Evolutionary conservation across 176 grass and related monocot species (phyloP).

Genomic region (Aegilops bicornis): DNA sequence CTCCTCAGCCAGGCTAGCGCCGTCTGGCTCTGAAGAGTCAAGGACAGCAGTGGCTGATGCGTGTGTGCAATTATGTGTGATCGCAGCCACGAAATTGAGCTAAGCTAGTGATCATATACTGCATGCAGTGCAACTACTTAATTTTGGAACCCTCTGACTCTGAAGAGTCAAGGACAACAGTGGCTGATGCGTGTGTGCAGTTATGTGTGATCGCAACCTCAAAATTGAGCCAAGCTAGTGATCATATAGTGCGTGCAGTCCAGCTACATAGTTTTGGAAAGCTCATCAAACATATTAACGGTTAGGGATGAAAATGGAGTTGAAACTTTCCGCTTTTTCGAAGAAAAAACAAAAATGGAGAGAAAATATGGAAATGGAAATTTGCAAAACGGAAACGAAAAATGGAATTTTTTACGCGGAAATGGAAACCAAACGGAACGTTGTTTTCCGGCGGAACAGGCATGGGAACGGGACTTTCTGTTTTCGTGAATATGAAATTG

Average conservation of each 20-base stretch:
- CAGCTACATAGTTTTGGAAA: background rate
- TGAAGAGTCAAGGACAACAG: background rate
- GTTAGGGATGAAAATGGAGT: background rate
- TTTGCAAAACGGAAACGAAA: no score
- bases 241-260: background rate
- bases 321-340: background rate
- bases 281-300: background rate
- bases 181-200: background rate
- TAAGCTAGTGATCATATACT: background rate
- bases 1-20: conserved; percentile 58
- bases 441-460: no score
- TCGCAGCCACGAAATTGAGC: background rate
- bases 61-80: no score
- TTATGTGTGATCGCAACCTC: no score
- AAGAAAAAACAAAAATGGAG: no score
- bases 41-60: no score
- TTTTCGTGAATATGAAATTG: no score
- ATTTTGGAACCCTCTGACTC: background rate
- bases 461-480: no score
- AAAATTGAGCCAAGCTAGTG: background rate
- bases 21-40: conserved; percentile 36
- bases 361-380: no score
- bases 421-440: no score
- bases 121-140: background rate
- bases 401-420: no score